Conservation (phyloP, 1,284 basidiomycete species). For the Ganoderma lingzhi region DNA sequence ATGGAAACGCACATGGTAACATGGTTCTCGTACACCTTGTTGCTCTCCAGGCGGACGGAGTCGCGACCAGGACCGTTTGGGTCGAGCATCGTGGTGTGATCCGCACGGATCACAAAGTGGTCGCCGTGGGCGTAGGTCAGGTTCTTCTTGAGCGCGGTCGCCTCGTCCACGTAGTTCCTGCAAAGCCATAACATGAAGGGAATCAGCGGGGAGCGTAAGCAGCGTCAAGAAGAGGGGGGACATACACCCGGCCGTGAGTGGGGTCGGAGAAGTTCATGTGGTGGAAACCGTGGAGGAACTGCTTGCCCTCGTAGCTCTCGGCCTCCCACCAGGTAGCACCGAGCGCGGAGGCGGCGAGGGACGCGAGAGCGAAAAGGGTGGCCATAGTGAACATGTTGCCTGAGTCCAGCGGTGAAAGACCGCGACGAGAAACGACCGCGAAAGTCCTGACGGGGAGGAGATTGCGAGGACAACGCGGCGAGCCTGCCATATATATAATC, state of each 20-base stretch:
- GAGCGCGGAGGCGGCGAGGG: background rate
- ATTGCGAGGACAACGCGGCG: background rate
- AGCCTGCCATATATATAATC: background rate
- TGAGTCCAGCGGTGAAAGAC: background rate
- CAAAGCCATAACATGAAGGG: background rate
- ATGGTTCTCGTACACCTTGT: slow-evolving; percentile 58
- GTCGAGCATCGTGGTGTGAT: slow-evolving; percentile 54
- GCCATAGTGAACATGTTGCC: background rate
- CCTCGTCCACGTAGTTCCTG: slow-evolving; percentile 45
- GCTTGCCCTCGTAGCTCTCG: slow-evolving; percentile 53
- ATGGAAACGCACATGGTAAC: slow-evolving; percentile 59
- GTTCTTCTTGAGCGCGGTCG: slow-evolving; percentile 39
- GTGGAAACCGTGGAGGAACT: slow-evolving; percentile 56
- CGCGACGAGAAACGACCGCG: background rate
- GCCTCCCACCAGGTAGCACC: slow-evolving; percentile 22
- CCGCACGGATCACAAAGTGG: slow-evolving; percentile 54
- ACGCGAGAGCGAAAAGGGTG: background rate
- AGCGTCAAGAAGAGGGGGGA: background rate
- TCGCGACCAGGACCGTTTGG: slow-evolving; percentile 61
- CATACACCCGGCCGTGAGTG: slow-evolving; percentile 67
- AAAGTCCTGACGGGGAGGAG: background rate
- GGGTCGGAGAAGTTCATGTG: slow-evolving; percentile 62
- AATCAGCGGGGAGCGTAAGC: background rate
- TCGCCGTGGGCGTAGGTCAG: slow-evolving; percentile 38
- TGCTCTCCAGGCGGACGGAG: slow-evolving; percentile 65